These are phyloP conservation scores for Penicillium arizonense DNA, from an alignment of 495 filamentous ascomycete species.

Conservation along the genomic window DNA sequence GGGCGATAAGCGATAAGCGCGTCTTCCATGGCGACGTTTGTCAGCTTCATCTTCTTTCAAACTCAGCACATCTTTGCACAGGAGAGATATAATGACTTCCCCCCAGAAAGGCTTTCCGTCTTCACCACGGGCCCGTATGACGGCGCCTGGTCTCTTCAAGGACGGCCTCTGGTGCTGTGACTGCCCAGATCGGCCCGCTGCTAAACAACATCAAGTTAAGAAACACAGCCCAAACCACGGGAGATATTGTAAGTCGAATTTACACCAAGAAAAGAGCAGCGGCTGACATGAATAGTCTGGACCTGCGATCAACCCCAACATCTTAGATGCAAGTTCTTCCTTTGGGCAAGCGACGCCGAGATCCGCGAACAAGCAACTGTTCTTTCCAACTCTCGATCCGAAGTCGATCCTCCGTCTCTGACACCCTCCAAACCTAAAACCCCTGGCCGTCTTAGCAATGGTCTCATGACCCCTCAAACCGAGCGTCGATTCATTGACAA, in stretches of 20 bases:
- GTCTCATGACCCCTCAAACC: conserved; percentile 39
- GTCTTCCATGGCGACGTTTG: conserved; percentile 6
- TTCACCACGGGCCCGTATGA: conserved; percentile 23
- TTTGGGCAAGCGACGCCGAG: conserved; percentile 65
- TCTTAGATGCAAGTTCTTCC: conserved; percentile 65
- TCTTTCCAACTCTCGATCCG: conserved; percentile 49
- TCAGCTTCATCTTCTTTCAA: not conserved
- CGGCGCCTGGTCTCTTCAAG: conserved; percentile 50
- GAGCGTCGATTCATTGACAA: conserved; percentile 18
- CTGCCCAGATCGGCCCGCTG: conserved; percentile 61
- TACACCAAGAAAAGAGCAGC: not conserved
- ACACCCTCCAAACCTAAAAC: conserved; percentile 23
- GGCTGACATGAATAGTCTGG: conserved; percentile 48
- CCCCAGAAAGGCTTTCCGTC: conserved; percentile 20
- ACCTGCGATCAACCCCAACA: conserved; percentile 56
- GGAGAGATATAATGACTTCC: not conserved
- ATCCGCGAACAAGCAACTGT: conserved; percentile 51
- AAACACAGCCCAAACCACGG: conserved; percentile 67
- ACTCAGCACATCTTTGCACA: not conserved
- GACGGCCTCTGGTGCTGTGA: conserved; percentile 63
- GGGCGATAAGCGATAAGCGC: conserved; percentile 4
- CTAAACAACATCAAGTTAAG: conserved; percentile 58
- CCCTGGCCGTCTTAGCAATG: conserved; percentile 16
- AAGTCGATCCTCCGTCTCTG: conserved; percentile 17
- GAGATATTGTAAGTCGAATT: conserved; percentile 45